phyloP scores from a whole-genome alignment of 2,329 filamentous ascomycete genomes.

The Pseudogymnoascus sp. region DNA sequence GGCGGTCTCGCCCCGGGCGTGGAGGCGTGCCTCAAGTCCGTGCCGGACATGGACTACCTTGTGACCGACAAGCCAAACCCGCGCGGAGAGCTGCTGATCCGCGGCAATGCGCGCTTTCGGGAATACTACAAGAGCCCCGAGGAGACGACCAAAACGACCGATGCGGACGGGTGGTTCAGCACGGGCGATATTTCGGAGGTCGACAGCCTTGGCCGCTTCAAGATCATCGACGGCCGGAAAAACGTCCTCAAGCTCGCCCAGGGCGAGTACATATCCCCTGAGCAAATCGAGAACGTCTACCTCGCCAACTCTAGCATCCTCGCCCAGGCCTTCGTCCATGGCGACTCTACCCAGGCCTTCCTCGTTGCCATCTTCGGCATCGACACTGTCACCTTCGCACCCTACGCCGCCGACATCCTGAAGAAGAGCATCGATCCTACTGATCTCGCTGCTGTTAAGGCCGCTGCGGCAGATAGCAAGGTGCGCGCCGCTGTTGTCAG shows the following conservation, averaged over 20 bases:
- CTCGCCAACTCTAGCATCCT: conserved; percentile 73
- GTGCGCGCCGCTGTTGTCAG: conserved; percentile 69
- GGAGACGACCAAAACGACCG: conserved; percentile 76
- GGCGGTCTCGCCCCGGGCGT: conserved; percentile 60
- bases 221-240: conserved; percentile 94
- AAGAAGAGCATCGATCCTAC: conserved; percentile 56
- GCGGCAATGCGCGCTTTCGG: conserved; percentile 71
- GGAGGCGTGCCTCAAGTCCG: conserved; percentile 76
- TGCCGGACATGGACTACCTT: conserved; percentile 90
- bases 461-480: conserved; percentile 59
- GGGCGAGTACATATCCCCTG: conserved; percentile 95
- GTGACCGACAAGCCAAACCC: conserved; percentile 82
- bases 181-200: conserved; percentile 87
- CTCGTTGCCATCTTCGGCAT: conserved; percentile 85
- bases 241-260: conserved; percentile 98
- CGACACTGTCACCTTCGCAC: conserved; percentile 74
- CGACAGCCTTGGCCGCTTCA: conserved; percentile 78
- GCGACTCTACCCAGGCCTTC: conserved; percentile 72
- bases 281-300: conserved; percentile 81
- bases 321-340: conserved; percentile 80
- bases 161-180: conserved; percentile 91
- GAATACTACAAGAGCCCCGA: conserved; percentile 87
- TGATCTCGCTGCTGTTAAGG: conserved; percentile 61
- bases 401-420: conserved; percentile 71
- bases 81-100: conserved; percentile 80